Base-by-base conservation (phyloP, 2,329 filamentous ascomycete genomes). In the Boeremia lycopersici region DNA sequence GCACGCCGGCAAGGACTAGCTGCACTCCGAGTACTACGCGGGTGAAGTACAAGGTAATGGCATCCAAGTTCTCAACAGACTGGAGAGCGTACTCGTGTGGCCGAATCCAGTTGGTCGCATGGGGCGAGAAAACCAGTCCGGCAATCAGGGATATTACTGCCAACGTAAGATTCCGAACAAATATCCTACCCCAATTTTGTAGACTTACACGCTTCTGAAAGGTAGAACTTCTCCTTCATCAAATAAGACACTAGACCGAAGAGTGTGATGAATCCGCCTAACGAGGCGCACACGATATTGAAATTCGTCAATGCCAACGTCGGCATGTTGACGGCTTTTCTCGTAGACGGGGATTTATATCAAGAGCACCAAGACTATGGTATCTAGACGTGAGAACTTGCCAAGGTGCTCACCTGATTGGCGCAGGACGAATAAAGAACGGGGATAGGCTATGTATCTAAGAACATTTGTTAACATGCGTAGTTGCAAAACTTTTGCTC, bases 211-310 rank as follows among this genome's bases (percentile, higher is more conserved):
- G 93, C 90, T 82, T 97, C 93, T 1, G 91, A 96, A 1, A 97
- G 82, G 72, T 96, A 96, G 71, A 90, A 93, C 53, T 86, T 89
- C 77, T 96, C 93, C 71, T 97, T 96, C 70, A 90, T 82, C 15
- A 96, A 82, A 70, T 92, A 96, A 0, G 91, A 96, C 0, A 97
- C 91, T 38, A 97, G 78, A 3, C 91, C 92, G 69, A 96, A 97
- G n/a, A 96, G 64, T 0, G 90, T 91, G 58, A 97, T 87, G 77
- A 96, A 97, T 1, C 90, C 93, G 12, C 93, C 93, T 11, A 96
- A 76, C 7, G 90, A 84, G 48, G 89, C 88, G 70, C 90, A 86
- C 49, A 92, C 84, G 61, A 95, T 89, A 76, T 96, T 96, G 81
- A 96, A 96, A 73, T 92, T 89, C 60, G 83, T 86, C 30, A 89